phyloP scores from a whole-genome alignment of 345 rosid species.

The Boechera retrofracta region DNA sequence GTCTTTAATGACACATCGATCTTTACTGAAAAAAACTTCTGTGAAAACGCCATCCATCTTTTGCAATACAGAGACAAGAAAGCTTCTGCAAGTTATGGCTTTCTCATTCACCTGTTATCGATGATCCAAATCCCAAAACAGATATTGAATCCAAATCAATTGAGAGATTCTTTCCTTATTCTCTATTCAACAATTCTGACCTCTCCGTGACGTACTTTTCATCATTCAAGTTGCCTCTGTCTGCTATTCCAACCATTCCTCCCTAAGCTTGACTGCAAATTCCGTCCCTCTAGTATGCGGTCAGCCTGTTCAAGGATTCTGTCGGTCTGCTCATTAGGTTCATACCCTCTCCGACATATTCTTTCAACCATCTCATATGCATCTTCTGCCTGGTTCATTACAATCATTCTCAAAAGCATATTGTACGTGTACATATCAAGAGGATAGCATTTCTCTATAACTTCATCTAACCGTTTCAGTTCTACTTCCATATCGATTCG shows the following conservation, averaged over 20 bases:
- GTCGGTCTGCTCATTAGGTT: slow-evolving; percentile 67
- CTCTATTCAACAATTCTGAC: slow-evolving; percentile 13
- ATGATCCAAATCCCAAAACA: slow-evolving; percentile 23
- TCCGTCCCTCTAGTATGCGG: slow-evolving; percentile 43
- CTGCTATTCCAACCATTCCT: slow-evolving; percentile 47
- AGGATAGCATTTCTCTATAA: slow-evolving; percentile 67
- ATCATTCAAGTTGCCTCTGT: slow-evolving; percentile 19
- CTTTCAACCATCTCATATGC: slow-evolving; percentile 55
- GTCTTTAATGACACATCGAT: slow-evolving; percentile 3
- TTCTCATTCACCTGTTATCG: slow-evolving; percentile 12
- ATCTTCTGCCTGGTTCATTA: slow-evolving; percentile 46
- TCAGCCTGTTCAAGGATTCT: slow-evolving; percentile 52
- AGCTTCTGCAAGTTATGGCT: slow-evolving; percentile 23
- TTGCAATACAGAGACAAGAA: slow-evolving; percentile 22
- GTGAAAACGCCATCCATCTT: background rate
- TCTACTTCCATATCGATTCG: slow-evolving; percentile 41
- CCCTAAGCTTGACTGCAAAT: slow-evolving; percentile 41
- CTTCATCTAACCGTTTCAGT: slow-evolving; percentile 54
- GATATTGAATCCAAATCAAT: slow-evolving; percentile 15
- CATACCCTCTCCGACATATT: slow-evolving; percentile 61
- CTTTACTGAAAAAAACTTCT: background rate
- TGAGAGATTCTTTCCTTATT: slow-evolving; percentile 13
- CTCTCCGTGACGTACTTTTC: slow-evolving; percentile 10
- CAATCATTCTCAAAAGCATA: slow-evolving; percentile 58
- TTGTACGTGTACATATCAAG: slow-evolving; percentile 64